These are phyloP conservation scores for Raffaelea arxii DNA, from an alignment of 2,329 filamentous ascomycete genomes.

Conservation along the genomic window DNA sequence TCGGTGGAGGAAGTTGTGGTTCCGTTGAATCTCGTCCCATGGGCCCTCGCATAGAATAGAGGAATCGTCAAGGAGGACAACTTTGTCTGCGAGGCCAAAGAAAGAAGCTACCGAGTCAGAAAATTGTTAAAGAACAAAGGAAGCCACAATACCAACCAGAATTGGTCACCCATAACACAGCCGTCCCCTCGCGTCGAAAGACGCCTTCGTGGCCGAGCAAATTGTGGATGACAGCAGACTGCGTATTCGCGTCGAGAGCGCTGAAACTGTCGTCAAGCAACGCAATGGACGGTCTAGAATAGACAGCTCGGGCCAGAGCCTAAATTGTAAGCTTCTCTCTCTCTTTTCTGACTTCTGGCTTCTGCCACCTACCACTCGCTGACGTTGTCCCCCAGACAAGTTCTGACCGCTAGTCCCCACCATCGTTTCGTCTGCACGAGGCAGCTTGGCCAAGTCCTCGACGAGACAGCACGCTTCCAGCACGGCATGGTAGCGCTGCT, in stretches of 20 bases:
- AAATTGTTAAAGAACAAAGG: too few relatives aligned
- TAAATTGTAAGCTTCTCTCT: slow-evolving; percentile 11
- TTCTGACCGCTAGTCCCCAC: slow-evolving; percentile 15
- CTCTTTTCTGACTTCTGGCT: too few relatives aligned
- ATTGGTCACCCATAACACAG: slow-evolving; percentile 25
- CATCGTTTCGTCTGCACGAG: slow-evolving; percentile 14
- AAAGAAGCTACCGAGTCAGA: slow-evolving; percentile 14
- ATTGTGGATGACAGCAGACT: slow-evolving; percentile 18
- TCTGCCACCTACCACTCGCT: slow-evolving; percentile 17
- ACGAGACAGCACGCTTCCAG: slow-evolving; percentile 15
- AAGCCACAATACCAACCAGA: slow-evolving; percentile 18
- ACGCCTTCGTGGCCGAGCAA: slow-evolving; percentile 21
- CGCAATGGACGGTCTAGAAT: slow-evolving; percentile 17
- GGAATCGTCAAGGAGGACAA: slow-evolving; percentile 28
- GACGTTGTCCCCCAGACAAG: slow-evolving; percentile 20
- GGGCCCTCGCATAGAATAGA: slow-evolving; percentile 27
- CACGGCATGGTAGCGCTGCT: neutral
- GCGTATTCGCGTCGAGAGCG: slow-evolving; percentile 24
- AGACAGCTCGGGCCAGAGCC: slow-evolving; percentile 28
- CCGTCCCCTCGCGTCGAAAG: slow-evolving; percentile 16
- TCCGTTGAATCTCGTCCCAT: slow-evolving; percentile 15
- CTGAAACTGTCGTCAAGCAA: slow-evolving; percentile 28
- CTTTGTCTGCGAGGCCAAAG: slow-evolving; percentile 29
- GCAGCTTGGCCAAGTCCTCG: slow-evolving; percentile 15
- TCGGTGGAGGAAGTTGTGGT: neutral